Evolutionary conservation across 2,329 filamentous ascomycete genomes (phyloP).

Genomic region (Cryphonectria radicalis): DNA sequence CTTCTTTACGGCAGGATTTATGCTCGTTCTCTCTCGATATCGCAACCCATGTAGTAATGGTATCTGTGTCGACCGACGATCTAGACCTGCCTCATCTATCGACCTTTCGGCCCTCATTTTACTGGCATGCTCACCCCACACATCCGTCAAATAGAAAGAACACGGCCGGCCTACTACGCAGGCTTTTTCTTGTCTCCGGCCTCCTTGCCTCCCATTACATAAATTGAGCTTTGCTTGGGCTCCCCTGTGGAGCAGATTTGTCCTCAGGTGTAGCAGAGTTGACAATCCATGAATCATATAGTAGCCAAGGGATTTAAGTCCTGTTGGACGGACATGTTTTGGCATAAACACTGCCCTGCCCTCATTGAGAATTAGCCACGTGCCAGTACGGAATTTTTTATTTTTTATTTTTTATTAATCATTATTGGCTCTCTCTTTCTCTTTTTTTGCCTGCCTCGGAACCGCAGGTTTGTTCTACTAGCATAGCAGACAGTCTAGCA

Average conservation of each 20-base stretch:
- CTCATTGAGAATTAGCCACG: background rate
- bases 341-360: background rate
- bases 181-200: background rate
- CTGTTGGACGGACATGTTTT: background rate
- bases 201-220: background rate
- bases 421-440: too few relatives aligned
- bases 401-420: background rate
- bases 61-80: background rate
- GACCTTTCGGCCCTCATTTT: background rate
- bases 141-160: background rate
- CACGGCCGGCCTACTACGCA: background rate
- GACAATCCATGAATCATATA: background rate
- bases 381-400: background rate
- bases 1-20: background rate
- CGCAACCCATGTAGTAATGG: background rate
- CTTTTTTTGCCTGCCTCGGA: background rate
- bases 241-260: background rate
- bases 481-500: background rate
- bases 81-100: background rate
- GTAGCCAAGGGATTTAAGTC: background rate
- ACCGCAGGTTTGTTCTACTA: background rate
- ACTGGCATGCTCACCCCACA: background rate
- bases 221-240: background rate
- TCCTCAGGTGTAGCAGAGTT: background rate
- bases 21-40: background rate